Conservation (phyloP, 495 filamentous ascomycete species). For the Achaetomiella virescens region DNA sequence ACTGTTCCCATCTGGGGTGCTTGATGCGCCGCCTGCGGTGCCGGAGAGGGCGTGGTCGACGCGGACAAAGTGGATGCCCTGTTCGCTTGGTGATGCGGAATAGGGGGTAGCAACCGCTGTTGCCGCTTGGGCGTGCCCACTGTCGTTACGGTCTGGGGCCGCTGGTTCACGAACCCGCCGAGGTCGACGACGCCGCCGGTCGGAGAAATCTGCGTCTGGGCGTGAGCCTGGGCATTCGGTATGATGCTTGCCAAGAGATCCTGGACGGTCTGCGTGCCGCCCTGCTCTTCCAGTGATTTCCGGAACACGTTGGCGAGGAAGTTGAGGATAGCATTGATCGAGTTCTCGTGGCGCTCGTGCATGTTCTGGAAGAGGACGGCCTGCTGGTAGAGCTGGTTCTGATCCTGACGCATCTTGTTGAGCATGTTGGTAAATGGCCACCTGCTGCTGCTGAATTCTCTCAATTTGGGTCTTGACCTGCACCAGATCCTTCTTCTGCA, state of each 20-base stretch:
- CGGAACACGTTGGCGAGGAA: constrained; percentile 97
- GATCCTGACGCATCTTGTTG: constrained; percentile 69
- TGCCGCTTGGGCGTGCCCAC: constrained; percentile 39
- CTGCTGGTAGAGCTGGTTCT: constrained; percentile 83
- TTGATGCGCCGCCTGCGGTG: constrained; percentile 19
- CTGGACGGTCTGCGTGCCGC: constrained; percentile 60
- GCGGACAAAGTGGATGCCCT: constrained; percentile 27
- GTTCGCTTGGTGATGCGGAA: constrained; percentile 31
- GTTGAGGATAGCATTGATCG: constrained; percentile 94
- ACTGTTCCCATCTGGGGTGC: constrained; percentile 38
- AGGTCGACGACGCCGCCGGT: constrained; percentile 69
- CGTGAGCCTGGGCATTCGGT: constrained; percentile 41
- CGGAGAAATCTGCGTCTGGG: constrained; percentile 38
- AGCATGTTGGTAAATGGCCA: constrained; percentile 76
- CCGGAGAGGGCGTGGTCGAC: constrained; percentile 23
- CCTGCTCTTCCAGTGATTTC: constrained; percentile 53
- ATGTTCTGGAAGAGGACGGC: constrained; percentile 82
- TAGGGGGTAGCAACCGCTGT: constrained; percentile 42
- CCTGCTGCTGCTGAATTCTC: constrained; percentile 75
- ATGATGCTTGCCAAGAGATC: constrained; percentile 68
- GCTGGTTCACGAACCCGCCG: constrained; percentile 53
- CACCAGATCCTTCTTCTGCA: constrained; percentile 73
- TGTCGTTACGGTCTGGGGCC: constrained; percentile 31
- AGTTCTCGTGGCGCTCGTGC: constrained; percentile 93
- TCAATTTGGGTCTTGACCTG: constrained; percentile 73